Conservation (phyloP, 2,329 filamentous ascomycete species). For the Chrysosporium queenslandicum region DNA sequence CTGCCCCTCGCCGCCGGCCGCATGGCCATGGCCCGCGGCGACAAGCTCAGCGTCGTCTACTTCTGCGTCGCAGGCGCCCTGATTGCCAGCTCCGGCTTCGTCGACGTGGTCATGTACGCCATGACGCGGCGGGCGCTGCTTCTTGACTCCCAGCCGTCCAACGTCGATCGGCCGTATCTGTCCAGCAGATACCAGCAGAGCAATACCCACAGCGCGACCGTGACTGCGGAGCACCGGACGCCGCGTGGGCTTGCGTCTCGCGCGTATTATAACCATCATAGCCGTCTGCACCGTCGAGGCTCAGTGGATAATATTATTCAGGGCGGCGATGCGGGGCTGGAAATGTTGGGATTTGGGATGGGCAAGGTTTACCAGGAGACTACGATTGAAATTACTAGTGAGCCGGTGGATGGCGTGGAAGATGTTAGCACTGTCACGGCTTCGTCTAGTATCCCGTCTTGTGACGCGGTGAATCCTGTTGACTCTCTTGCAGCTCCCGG, state of each 20-base stretch:
- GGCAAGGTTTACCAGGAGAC: conserved; percentile 38
- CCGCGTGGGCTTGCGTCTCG: conserved; percentile 7
- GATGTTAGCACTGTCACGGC: background rate
- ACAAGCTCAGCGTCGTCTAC: conserved; percentile 31
- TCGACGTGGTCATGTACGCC: conserved; percentile 50
- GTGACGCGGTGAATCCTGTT: background rate
- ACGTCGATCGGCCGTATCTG: conserved; percentile 25
- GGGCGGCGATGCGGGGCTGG: conserved; percentile 16
- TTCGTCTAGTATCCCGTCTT: conserved; percentile 3
- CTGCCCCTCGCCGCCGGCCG: conserved; percentile 50
- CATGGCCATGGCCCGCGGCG: conserved; percentile 33
- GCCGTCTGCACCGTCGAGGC: conserved; percentile 28
- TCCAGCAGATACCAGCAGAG: conserved; percentile 7
- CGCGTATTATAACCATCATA: conserved; percentile 5
- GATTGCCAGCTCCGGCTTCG: conserved; percentile 50
- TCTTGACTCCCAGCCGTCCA: conserved; percentile 40
- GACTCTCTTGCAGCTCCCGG: background rate
- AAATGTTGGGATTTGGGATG: conserved; percentile 26
- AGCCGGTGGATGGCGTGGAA: conserved; percentile 18
- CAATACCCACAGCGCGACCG: conserved; percentile 14
- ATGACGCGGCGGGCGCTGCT: conserved; percentile 48
- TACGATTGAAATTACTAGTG: conserved; percentile 35
- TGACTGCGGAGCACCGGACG: conserved; percentile 12
- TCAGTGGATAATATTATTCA: conserved; percentile 38
- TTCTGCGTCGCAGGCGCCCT: conserved; percentile 46